phyloP scores from a whole-genome alignment of 768 basidiomycete genomes.

The Russula earlei region DNA sequence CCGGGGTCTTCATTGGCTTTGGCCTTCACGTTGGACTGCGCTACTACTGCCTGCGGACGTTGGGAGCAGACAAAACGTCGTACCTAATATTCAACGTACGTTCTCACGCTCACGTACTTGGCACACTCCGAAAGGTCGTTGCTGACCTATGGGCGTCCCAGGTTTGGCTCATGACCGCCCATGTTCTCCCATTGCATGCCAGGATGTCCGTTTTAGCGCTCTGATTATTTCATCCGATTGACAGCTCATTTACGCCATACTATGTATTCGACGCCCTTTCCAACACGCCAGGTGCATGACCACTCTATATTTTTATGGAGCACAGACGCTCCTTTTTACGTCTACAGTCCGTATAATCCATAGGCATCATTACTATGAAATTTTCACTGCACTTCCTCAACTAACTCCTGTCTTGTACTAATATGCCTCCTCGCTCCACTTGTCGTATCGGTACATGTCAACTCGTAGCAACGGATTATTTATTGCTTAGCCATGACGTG shows the following conservation, averaged over 20 bases:
- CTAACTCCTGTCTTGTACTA: background rate
- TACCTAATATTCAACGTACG: slow-evolving; percentile 23
- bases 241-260: slow-evolving; percentile 18
- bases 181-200: slow-evolving; percentile 18
- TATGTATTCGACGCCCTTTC: slow-evolving; percentile 9
- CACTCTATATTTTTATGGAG: slow-evolving; percentile 1
- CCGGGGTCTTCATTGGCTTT: slow-evolving; percentile 10
- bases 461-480: background rate
- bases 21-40: slow-evolving; percentile 20
- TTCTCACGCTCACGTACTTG: background rate
- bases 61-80: slow-evolving; percentile 15
- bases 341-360: slow-evolving; percentile 12
- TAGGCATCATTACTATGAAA: background rate
- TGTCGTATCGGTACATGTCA: too few species aligned
- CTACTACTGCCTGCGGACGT: slow-evolving; percentile 14
- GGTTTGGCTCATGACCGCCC: slow-evolving; percentile 20
- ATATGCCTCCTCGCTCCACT: too few species aligned
- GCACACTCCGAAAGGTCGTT: slow-evolving; percentile 2
- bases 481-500: background rate
- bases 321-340: background rate
- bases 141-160: slow-evolving; percentile 10
- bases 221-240: slow-evolving; percentile 13
- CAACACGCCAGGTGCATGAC: slow-evolving; percentile 15
- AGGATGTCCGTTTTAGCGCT: slow-evolving; percentile 15
- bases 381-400: background rate